A percentile compares a stretch with the other conserved stretches of the same genome.
phyloP scores from a whole-genome alignment of 2,329 filamentous ascomycete genomes.

The Sarocladiaceae sp. region DNA sequence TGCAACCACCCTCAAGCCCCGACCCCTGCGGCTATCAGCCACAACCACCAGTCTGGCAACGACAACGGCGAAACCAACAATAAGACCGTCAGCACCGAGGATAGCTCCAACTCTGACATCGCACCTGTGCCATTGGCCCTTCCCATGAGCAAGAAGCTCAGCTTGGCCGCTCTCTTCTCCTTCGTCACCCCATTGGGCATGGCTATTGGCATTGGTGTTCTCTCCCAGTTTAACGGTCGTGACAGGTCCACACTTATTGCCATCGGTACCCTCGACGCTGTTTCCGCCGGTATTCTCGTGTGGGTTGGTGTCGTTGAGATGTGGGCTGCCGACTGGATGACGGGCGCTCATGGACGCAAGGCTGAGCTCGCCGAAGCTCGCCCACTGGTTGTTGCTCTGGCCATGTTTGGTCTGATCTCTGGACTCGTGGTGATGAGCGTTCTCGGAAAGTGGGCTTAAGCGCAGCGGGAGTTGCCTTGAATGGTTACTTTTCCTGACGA shows the following conservation, averaged over 20 bases:
- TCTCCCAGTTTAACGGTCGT: conserved; percentile 67
- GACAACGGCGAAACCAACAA: conserved; percentile 15
- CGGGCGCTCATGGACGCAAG: conserved; percentile 31
- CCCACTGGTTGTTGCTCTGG: conserved; percentile 40
- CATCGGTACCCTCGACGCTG: conserved; percentile 65
- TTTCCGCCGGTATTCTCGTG: conserved; percentile 69
- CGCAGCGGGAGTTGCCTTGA: neutral
- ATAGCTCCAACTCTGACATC: conserved; percentile 10
- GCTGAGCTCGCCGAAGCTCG: conserved; percentile 48
- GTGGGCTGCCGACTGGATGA: conserved; percentile 69
- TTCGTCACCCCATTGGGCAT: conserved; percentile 72
- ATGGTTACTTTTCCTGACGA: too few relatives aligned
- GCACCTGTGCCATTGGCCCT: conserved; percentile 19
- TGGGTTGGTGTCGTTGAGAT: conserved; percentile 79
- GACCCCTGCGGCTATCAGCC: conserved; percentile 16
- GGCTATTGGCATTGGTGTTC: conserved; percentile 70
- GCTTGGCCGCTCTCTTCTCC: conserved; percentile 59
- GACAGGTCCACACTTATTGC: conserved; percentile 61
- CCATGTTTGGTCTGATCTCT: conserved; percentile 45
- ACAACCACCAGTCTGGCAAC: neutral
- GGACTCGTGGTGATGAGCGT: conserved; percentile 66
- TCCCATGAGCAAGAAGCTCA: conserved; percentile 44
- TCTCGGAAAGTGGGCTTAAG: conserved; percentile 67
- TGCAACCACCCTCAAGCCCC: conserved; percentile 4
- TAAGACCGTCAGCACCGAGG: conserved; percentile 20